Percentiles rank a stretch among this genome's conserved stretches.
Evolutionary conservation across 2,329 filamentous ascomycete genomes (phyloP).

Genomic region (Alternaria hordeiaustralica): DNA sequence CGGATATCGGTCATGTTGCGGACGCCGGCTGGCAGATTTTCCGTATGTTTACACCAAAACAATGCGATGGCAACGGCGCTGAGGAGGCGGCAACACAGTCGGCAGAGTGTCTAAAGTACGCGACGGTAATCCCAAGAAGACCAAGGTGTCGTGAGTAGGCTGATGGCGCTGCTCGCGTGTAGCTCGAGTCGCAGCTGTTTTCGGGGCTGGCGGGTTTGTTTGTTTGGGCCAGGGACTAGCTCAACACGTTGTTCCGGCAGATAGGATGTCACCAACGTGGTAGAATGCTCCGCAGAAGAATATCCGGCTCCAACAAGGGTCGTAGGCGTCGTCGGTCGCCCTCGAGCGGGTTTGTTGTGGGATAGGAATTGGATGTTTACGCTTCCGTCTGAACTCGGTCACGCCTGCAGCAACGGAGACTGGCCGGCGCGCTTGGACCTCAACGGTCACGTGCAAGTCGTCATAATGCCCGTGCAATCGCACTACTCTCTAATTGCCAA

Average conservation of each 20-base stretch:
- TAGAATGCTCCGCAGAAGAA: slow-evolving; percentile 21
- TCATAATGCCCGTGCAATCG: slow-evolving; percentile 12
- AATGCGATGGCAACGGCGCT: slow-evolving; percentile 28
- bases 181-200: slow-evolving; percentile 1
- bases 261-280: slow-evolving; percentile 12
- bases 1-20: slow-evolving; percentile 47
- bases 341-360: slow-evolving; percentile 34
- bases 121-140: neutral
- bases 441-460: slow-evolving; percentile 15
- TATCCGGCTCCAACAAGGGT: slow-evolving; percentile 25
- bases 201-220: slow-evolving; percentile 20
- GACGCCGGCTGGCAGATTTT: slow-evolving; percentile 22
- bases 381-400: slow-evolving; percentile 24
- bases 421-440: slow-evolving; percentile 17
- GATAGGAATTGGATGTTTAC: slow-evolving; percentile 28
- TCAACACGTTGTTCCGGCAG: slow-evolving; percentile 14
- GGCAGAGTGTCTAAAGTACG: neutral
- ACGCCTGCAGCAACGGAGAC: slow-evolving; percentile 28
- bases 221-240: slow-evolving; percentile 19
- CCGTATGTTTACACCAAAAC: slow-evolving; percentile 46
- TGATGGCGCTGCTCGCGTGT: slow-evolving; percentile 1
- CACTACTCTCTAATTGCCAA: slow-evolving; percentile 9
- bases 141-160: neutral
- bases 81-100: slow-evolving; percentile 6
- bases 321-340: slow-evolving; percentile 25